phyloP scores from a whole-genome alignment of 306 rosid species.

The Mimosa pudica region DNA sequence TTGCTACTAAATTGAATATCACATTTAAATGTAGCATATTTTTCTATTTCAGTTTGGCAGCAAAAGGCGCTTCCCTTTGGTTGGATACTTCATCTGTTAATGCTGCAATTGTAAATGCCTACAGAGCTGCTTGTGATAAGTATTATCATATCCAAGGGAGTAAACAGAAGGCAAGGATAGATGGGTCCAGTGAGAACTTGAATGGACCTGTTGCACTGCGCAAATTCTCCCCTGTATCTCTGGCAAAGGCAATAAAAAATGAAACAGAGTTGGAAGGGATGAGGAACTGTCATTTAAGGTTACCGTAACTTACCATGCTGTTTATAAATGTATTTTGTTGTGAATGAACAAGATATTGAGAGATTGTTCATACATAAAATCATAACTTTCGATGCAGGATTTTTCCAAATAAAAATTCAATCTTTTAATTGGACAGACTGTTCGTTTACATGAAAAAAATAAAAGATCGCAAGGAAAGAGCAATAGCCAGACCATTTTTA shows the following conservation, averaged over 20 bases:
- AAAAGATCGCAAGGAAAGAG: too few relatives aligned
- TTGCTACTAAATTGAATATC: slow-evolving; percentile 19
- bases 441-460: too few relatives aligned
- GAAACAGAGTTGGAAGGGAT: slow-evolving; percentile 83
- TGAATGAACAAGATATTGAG: too few relatives aligned
- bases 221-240: slow-evolving; percentile 67
- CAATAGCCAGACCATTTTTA: too few relatives aligned
- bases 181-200: slow-evolving; percentile 46
- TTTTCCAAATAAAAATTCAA: too few relatives aligned
- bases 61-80: slow-evolving; percentile 69
- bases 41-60: slow-evolving; percentile 73
- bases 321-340: neutral
- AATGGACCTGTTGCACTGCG: slow-evolving; percentile 52
- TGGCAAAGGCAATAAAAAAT: slow-evolving; percentile 89
- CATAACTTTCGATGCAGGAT: too few relatives aligned
- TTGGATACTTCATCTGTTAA: slow-evolving; percentile 74
- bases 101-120: slow-evolving; percentile 85
- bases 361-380: too few relatives aligned
- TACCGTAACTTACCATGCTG: slow-evolving; percentile 24
- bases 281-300: slow-evolving; percentile 85
- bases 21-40: slow-evolving; percentile 30
- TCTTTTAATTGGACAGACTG: too few relatives aligned
- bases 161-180: slow-evolving; percentile 47
- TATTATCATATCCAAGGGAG: slow-evolving; percentile 49
- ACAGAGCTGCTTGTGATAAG: slow-evolving; percentile 66